Evolutionary conservation across 1,284 basidiomycete species (phyloP).

Genomic region (Ganoderma multipileum): DNA sequence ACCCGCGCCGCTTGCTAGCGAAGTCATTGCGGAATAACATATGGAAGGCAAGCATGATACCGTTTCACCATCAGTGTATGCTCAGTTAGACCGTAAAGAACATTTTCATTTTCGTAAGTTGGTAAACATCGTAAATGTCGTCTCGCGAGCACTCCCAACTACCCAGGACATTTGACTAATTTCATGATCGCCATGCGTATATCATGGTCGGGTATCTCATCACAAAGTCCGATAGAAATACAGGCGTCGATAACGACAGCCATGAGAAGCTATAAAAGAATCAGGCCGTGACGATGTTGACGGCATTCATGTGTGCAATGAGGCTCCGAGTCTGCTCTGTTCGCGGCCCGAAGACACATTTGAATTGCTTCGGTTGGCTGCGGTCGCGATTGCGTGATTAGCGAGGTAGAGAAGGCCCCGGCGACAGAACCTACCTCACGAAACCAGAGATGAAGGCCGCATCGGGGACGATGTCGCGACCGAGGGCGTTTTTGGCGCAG

Average conservation of each 20-base stretch:
- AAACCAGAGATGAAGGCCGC: conserved; percentile 29
- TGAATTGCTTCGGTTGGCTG: conserved; percentile 28
- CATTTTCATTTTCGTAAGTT: neutral
- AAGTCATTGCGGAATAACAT: too few relatives aligned
- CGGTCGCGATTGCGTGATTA: neutral
- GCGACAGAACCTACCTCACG: conserved; percentile 22
- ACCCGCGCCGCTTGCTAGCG: conserved; percentile 1
- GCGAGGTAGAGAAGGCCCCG: neutral
- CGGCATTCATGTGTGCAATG: conserved; percentile 23
- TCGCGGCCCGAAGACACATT: conserved; percentile 26
- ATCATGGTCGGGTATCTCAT: neutral
- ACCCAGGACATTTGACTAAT: neutral
- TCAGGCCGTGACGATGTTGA: conserved; percentile 13
- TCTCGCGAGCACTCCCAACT: neutral
- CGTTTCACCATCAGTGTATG: conserved; percentile 28
- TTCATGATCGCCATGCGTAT: neutral
- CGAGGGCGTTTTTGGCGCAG: conserved; percentile 25
- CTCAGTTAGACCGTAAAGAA: neutral
- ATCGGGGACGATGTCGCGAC: conserved; percentile 29
- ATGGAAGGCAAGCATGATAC: conserved; percentile 28
- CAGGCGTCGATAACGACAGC: neutral
- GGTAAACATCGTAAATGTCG: neutral
- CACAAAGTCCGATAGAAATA: neutral
- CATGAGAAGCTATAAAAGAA: neutral
- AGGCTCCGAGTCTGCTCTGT: conserved; percentile 18